A percentile compares a stretch with the other conserved stretches of the same genome.
Evolutionary conservation across 805 yeast genomes (phyloP).

Genomic region (Cyberlindnera xylosilytica): DNA sequence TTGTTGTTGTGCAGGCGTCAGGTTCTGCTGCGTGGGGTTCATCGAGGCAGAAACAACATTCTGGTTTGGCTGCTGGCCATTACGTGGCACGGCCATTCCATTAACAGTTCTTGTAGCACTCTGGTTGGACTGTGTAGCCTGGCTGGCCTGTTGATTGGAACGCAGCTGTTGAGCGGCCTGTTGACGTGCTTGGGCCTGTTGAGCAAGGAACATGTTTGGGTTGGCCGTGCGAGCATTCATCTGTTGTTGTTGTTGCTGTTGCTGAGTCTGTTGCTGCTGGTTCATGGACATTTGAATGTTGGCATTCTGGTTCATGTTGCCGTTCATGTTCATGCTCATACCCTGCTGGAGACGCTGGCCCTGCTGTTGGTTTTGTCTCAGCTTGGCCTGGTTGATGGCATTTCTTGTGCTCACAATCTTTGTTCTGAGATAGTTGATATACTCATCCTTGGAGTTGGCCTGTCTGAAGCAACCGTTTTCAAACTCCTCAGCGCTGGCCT

Average conservation of each 20-base stretch:
- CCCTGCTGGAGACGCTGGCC: slow-evolving; percentile 4
- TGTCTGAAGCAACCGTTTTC: slow-evolving; percentile 63
- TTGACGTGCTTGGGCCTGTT: slow-evolving; percentile 48
- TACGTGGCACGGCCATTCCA: neutral
- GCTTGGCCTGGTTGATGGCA: slow-evolving; percentile 24
- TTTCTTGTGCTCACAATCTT: slow-evolving; percentile 27
- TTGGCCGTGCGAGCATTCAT: slow-evolving; percentile 18
- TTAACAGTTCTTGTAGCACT: neutral
- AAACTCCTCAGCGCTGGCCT: slow-evolving; percentile 63
- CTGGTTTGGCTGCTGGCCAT: slow-evolving; percentile 4
- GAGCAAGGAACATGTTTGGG: slow-evolving; percentile 37
- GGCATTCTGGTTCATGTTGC: slow-evolving; percentile 1
- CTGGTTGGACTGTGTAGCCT: neutral
- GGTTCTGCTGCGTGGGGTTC: slow-evolving; percentile 4
- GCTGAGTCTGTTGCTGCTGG: slow-evolving; percentile 18
- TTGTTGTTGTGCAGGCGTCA: slow-evolving; percentile 2
- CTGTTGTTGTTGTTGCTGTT: slow-evolving; percentile 26
- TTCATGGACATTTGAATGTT: neutral
- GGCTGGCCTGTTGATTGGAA: slow-evolving; percentile 16
- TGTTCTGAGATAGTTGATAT: slow-evolving; percentile 42
- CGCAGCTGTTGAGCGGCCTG: slow-evolving; percentile 47
- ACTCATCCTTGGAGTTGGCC: slow-evolving; percentile 55
- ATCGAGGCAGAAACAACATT: slow-evolving; percentile 5
- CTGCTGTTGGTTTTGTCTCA: slow-evolving; percentile 28
- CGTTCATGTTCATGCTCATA: slow-evolving; percentile 5